Evolutionary conservation across 495 filamentous ascomycete species (phyloP), one percentile per base, ranked within the genome.

Genomic region (Aspergillus haitiensis): DNA sequence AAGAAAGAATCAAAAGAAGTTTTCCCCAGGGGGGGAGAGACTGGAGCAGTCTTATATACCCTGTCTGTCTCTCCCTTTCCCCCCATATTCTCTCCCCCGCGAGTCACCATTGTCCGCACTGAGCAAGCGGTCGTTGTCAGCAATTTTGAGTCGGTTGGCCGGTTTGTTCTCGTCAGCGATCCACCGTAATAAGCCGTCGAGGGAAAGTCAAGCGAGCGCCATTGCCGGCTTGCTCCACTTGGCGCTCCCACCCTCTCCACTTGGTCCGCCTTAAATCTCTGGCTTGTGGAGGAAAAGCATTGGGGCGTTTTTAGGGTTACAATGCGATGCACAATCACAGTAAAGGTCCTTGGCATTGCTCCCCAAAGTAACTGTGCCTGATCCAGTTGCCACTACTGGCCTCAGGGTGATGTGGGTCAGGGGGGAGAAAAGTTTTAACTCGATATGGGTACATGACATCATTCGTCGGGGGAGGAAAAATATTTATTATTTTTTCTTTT

Each of bases 81-180:
- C 37, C 37, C 37, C 37, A 11, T 40, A 10, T 40, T n/a, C 37
- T 40, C 37, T 40, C 37, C 37, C 37, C 37, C 37, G 37, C 37
- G 37, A 40, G 37, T 40, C 37, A 40, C 11, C 37, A 40, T 10
- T n/a, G 37, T 40, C 37, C 5, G 37, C 37, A 40, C 3, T n/a
- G n/a, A 27, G 21, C 21, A 27, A 27, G 1, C 21, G 21, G 21
- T 27, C 21, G 1, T 27, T 27, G 21, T 27, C 1, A 27, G 21
- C 21, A 27, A 27, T 27, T 3, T 40, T 40, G 37, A n/a, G 37
- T 40, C 3, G n/a, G 37, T 40, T 40, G 37, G 37, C 37, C 37
- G 37, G 37, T 40, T 40, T 40, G 37, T 40, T 40, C 37, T 40
- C 37, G 37, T 40, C 37, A 40, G 37, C 37, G 37, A 40, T 40